phyloP scores from a whole-genome alignment of 805 yeast species.

The Hermanozyma aechmeae region DNA sequence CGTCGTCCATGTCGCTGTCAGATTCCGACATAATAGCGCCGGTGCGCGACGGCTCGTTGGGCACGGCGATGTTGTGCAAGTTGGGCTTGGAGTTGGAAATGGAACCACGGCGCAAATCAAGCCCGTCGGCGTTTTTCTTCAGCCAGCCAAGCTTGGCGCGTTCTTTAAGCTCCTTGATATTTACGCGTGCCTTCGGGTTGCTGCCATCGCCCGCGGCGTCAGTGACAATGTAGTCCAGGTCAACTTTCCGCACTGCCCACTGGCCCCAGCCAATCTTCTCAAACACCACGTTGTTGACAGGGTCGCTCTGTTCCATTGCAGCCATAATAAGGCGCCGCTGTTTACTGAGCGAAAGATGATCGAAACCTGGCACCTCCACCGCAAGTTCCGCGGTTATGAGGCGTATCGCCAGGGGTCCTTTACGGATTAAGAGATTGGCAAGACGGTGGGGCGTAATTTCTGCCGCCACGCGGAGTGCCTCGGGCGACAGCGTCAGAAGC shows the following conservation, averaged over 20 bases:
- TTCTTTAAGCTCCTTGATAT: slow-evolving; percentile 24
- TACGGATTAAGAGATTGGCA: slow-evolving; percentile 54
- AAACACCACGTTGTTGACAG: slow-evolving; percentile 55
- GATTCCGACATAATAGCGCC: not conserved
- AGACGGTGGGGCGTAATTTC: slow-evolving; percentile 74
- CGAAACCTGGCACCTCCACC: slow-evolving; percentile 68
- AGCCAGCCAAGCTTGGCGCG: slow-evolving; percentile 33
- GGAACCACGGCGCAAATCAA: slow-evolving; percentile 37
- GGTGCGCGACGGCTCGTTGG: slow-evolving; percentile 22
- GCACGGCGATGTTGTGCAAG: slow-evolving; percentile 38
- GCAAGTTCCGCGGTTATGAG: slow-evolving; percentile 77
- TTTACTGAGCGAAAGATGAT: slow-evolving; percentile 71
- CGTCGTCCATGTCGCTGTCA: not conserved
- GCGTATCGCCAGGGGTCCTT: slow-evolving; percentile 87
- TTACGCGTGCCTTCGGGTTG: slow-evolving; percentile 13
- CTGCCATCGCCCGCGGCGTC: slow-evolving; percentile 18
- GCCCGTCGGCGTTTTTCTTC: slow-evolving; percentile 20
- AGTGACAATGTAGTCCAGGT: slow-evolving; percentile 36
- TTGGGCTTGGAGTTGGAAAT: slow-evolving; percentile 38
- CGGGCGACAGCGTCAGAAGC: slow-evolving; percentile 74
- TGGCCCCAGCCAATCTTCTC: slow-evolving; percentile 98
- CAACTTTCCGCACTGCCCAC: slow-evolving; percentile 70
- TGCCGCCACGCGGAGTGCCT: slow-evolving; percentile 80
- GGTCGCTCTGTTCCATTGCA: slow-evolving; percentile 69
- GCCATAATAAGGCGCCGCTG: slow-evolving; percentile 87